Evolutionary conservation across 2,329 filamentous ascomycete species (phyloP), one percentile per base, ranked within the genome.

Genomic region (Ophiostoma piceae): DNA sequence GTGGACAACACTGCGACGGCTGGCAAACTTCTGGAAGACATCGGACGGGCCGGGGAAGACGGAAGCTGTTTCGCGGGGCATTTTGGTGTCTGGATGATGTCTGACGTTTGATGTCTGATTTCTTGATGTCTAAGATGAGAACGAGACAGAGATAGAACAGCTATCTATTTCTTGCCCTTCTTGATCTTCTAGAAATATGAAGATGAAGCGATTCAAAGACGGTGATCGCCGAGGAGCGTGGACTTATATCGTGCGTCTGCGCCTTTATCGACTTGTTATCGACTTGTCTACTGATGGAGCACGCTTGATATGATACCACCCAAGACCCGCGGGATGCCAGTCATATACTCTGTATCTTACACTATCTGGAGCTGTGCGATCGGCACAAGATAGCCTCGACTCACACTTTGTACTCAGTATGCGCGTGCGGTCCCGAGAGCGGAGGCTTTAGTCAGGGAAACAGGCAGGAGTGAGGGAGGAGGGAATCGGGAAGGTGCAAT

Each of bases 1-100:
- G 78, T 98, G 94, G 14, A 98, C 92, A 14, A 96, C 93, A 75
- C 94, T 97, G 73, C 95, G 85, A 54, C 94, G 87, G 75, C 92
- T 96, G 11, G 91, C 79, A 77, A 74, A 74, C 72, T 86, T 84
- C 72, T 84, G 81, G 75, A 92, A 88, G 70, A 82, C 79, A 67
- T 77, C 77, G 68, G 82, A 80, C 29, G 79, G 76, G 67, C 81
- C 79, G 72, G 81, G 81, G 74, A 81, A 85, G 12, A 86, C 74
- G 35, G 84, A 83, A 0, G 80, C 75, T 1, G 79, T 83, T 1
- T 81, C 77, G 69, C 83, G 81, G 47, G 84, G 81, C 84, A 87
- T 85, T 47, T 67, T 74, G 26, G 26, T 29, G 26, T 29, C 26
- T 29, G 26, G 26, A 2, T 29, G 26, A 29, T 29, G 26, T 29